A percentile compares a stretch with the other conserved stretches of the same genome.
Conservation (phyloP, 2,329 filamentous ascomycete genomes). For the Penicillium paneum region DNA sequence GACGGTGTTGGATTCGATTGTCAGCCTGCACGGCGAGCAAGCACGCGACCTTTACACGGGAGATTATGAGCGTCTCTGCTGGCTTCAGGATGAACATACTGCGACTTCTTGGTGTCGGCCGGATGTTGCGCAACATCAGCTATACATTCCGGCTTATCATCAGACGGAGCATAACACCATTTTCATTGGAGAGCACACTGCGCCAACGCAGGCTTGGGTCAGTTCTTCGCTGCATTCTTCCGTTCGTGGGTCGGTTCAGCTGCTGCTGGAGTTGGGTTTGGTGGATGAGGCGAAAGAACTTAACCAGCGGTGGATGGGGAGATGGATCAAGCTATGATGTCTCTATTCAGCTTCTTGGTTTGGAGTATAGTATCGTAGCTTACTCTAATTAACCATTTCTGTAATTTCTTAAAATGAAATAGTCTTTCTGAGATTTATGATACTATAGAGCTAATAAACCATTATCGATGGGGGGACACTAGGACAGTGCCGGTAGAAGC, state of each 20-base stretch:
- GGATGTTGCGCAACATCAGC: conserved; percentile 31
- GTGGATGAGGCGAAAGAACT: conserved; percentile 67
- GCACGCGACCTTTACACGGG: conserved; percentile 31
- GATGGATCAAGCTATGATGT: conserved; percentile 53
- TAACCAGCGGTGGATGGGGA: conserved; percentile 64
- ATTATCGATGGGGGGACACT: too few relatives aligned
- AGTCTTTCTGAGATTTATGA: too few relatives aligned
- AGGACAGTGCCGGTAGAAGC: too few relatives aligned
- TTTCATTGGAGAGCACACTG: conserved; percentile 38
- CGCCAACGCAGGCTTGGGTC: conserved; percentile 37
- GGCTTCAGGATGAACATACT: conserved; percentile 30
- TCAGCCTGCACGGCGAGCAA: conserved; percentile 28
- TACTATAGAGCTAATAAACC: too few relatives aligned
- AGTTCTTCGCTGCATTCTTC: conserved; percentile 31
- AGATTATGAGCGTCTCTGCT: conserved; percentile 34
- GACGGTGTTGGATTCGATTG: conserved; percentile 29
- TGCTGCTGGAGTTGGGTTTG: conserved; percentile 54
- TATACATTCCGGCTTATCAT: conserved; percentile 36
- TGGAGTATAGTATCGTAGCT: neutral
- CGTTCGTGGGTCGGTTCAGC: conserved; percentile 30
- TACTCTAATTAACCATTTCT: too few relatives aligned
- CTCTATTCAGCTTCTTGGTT: neutral
- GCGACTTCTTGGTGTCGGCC: conserved; percentile 32
- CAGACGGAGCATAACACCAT: conserved; percentile 35
- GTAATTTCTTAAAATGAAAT: too few relatives aligned